Evolutionary conservation across 2,329 filamentous ascomycete species (phyloP).

Genomic region (Epichloe sp.): DNA sequence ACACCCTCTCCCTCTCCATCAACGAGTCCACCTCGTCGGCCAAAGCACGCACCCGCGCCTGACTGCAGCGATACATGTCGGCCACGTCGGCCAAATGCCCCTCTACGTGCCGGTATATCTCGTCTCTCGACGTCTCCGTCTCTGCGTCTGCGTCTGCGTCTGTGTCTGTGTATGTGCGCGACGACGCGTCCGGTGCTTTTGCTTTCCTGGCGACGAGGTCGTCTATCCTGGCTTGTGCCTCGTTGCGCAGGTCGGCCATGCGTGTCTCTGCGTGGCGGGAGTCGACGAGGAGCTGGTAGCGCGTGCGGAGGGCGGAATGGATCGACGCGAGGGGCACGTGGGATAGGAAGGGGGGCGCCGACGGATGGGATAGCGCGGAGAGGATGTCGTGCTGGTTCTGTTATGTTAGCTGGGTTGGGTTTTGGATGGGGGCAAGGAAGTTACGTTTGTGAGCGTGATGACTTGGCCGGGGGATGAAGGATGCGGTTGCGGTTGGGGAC

Average conservation of each 20-base stretch:
- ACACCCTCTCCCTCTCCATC: neutral
- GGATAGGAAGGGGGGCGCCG: slow-evolving; percentile 9
- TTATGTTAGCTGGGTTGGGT: neutral
- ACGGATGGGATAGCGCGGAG: slow-evolving; percentile 10
- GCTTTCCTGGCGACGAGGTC: neutral
- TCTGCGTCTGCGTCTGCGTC: no score
- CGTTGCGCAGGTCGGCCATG: neutral
- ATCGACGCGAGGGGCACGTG: slow-evolving; percentile 10
- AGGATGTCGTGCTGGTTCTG: slow-evolving; percentile 9
- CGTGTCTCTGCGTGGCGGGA: neutral
- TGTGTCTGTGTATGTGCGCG: no score
- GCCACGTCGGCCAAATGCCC: slow-evolving; percentile 11
- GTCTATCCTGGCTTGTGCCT: neutral
- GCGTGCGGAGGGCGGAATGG: slow-evolving; percentile 9
- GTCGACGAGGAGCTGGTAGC: slow-evolving; percentile 9
- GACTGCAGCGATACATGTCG: neutral
- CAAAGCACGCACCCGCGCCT: slow-evolving; percentile 8
- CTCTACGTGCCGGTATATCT: slow-evolving; percentile 15
- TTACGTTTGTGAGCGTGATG: slow-evolving; percentile 9
- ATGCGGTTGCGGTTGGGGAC: neutral
- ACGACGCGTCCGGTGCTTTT: neutral
- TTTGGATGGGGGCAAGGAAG: neutral
- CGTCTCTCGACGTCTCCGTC: neutral
- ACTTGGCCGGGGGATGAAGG: neutral
- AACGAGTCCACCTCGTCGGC: slow-evolving; percentile 5